A percentile compares a stretch with the other conserved stretches of the same genome.
Conservation (phyloP, 1,139 yeast species). For the Geotrichum candidum region DNA sequence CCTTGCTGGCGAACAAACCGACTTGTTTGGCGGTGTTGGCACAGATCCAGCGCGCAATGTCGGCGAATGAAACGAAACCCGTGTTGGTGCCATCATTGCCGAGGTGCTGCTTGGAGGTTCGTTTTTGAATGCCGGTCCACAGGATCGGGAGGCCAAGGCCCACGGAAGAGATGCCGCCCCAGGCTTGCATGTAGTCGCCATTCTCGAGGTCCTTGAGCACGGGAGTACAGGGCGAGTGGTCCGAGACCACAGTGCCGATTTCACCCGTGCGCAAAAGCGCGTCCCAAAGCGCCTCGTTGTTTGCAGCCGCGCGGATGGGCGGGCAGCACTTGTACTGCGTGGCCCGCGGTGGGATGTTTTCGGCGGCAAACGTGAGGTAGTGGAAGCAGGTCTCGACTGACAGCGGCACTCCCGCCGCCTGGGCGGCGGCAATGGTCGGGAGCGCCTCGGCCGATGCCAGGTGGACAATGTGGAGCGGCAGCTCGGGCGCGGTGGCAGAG, state of each 20-base stretch:
- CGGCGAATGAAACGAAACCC: conserved; percentile 37
- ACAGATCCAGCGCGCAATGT: conserved; percentile 73
- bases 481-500: conserved; percentile 46
- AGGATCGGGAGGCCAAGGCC: conserved; percentile 81
- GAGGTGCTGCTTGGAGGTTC: background rate
- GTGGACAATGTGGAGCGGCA: conserved; percentile 81
- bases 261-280: conserved; percentile 55
- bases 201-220: conserved; percentile 70
- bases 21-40: conserved; percentile 78
- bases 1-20: conserved; percentile 67
- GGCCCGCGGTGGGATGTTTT: conserved; percentile 62
- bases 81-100: conserved; percentile 35
- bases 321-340: conserved; percentile 93
- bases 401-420: conserved; percentile 49
- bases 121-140: conserved; percentile 57
- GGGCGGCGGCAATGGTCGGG: conserved; percentile 62
- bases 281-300: conserved; percentile 66
- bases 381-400: conserved; percentile 93
- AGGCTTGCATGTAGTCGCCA: conserved; percentile 85
- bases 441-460: conserved; percentile 78
- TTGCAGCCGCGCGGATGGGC: conserved; percentile 71
- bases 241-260: conserved; percentile 81
- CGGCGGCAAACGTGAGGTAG: conserved; percentile 70
- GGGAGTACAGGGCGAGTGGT: conserved; percentile 93
- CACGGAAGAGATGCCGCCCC: conserved; percentile 96